These are phyloP conservation scores for Paramecium sexaurelia DNA, from an alignment of 73 alveolate genomes.

Conservation along the genomic window DNA sequence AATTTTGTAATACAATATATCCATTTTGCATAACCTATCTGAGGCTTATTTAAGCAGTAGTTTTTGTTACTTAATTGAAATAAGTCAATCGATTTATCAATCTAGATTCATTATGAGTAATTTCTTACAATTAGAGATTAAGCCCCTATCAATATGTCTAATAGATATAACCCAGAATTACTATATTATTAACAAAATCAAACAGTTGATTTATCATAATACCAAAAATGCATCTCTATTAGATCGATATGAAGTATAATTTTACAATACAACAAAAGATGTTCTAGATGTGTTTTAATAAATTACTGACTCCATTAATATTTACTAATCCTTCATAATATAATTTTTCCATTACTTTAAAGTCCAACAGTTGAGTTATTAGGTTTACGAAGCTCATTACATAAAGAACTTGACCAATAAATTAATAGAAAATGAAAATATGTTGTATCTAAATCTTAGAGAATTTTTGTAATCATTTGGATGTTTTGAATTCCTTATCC, in stretches of 20 bases:
- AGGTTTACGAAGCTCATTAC: slow-evolving; percentile 59
- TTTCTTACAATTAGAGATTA: slow-evolving; percentile 90
- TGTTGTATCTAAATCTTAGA: slow-evolving; percentile 60
- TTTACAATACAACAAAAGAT: slow-evolving; percentile 73
- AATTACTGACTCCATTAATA: slow-evolving; percentile 89
- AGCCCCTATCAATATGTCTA: slow-evolving; percentile 79
- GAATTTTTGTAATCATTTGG: slow-evolving; percentile 34
- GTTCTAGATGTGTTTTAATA: slow-evolving; percentile 79
- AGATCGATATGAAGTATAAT: slow-evolving; percentile 86
- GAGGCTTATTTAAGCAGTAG: slow-evolving; percentile 77
- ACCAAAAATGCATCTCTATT: slow-evolving; percentile 90
- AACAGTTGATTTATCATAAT: slow-evolving; percentile 81
- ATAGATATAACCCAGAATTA: not conserved
- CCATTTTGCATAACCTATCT: slow-evolving; percentile 88
- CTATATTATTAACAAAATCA: slow-evolving; percentile 73
- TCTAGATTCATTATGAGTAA: slow-evolving; percentile 75
- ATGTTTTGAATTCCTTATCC: slow-evolving; percentile 57
- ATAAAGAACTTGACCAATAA: slow-evolving; percentile 87
- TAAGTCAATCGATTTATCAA: slow-evolving; percentile 56
- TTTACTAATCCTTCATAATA: slow-evolving; percentile 79
- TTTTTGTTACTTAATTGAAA: slow-evolving; percentile 74
- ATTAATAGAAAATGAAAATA: slow-evolving; percentile 85
- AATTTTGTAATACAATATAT: slow-evolving; percentile 80
- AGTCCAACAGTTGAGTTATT: slow-evolving; percentile 77
- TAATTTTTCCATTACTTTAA: slow-evolving; percentile 83